phyloP scores from a whole-genome alignment of 257 asterid genomes.

The Lantana camara region DNA sequence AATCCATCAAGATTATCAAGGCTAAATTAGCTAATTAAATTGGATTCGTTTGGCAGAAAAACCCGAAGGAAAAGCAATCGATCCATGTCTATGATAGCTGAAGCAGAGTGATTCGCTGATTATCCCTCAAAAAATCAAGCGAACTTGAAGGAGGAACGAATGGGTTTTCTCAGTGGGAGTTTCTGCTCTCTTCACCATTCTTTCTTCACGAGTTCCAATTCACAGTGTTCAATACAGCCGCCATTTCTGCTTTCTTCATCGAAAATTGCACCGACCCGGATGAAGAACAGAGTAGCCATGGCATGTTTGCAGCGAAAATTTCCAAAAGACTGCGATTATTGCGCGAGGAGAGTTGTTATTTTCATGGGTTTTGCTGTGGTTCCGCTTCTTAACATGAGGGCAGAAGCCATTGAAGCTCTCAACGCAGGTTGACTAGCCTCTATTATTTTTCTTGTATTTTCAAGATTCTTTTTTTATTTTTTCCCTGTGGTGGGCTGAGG shows the following conservation, averaged over 20 bases:
- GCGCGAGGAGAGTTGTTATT: conserved; percentile 52
- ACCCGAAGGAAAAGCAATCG: too few relatives aligned
- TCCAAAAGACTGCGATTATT: conserved; percentile 32
- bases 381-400: conserved; percentile 51
- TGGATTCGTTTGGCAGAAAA: too few relatives aligned
- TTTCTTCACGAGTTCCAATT: conserved; percentile 33
- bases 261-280: conserved; percentile 34
- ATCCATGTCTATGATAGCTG: too few relatives aligned
- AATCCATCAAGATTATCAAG: too few relatives aligned
- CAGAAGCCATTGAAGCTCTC: conserved; percentile 38
- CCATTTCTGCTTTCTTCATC: conserved; percentile 34
- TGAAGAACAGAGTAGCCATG: conserved; percentile 29
- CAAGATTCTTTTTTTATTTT: background rate
- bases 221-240: conserved; percentile 36
- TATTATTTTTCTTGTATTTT: conserved; percentile 4
- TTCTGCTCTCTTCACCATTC: conserved; percentile 41
- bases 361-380: conserved; percentile 64
- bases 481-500: background rate
- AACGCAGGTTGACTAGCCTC: conserved; percentile 42
- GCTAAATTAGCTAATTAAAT: too few relatives aligned
- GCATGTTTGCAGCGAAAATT: conserved; percentile 39
- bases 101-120: background rate
- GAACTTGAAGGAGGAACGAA: conserved; percentile 16
- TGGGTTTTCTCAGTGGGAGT: conserved; percentile 39
- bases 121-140: background rate